Conservation (phyloP, 1,139 yeast species). For the Magnusiomyces magnusii region DNA sequence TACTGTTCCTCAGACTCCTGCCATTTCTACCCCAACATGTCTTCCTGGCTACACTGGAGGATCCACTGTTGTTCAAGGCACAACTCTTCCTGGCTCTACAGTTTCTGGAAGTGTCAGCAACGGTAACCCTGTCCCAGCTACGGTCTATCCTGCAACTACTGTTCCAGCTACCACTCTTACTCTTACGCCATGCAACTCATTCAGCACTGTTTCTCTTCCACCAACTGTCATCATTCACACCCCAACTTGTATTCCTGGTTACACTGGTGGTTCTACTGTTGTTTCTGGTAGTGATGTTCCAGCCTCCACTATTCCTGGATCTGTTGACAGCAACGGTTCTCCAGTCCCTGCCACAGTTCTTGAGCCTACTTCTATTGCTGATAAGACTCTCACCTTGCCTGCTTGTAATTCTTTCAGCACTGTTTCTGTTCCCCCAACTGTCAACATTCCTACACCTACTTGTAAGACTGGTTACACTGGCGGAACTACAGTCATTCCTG, state of each 20-base stretch:
- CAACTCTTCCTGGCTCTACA: not conserved
- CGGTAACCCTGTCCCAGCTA: constrained; percentile 2
- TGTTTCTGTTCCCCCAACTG: not conserved
- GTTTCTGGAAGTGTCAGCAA: constrained; percentile 1
- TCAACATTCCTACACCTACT: constrained; percentile 6
- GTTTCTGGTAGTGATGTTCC: not conserved
- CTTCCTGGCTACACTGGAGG: constrained; percentile 10
- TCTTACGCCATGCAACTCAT: constrained; percentile 3
- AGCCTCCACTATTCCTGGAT: constrained; percentile 1
- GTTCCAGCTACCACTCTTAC: constrained; percentile 9
- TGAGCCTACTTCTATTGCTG: constrained; percentile 8
- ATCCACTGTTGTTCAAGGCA: constrained; percentile 8
- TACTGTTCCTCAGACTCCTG: constrained; percentile 1
- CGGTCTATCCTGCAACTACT: not conserved
- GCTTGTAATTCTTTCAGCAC: constrained; percentile 7
- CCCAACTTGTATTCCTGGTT: constrained; percentile 10
- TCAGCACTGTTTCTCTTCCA: not conserved
- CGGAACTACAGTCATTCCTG: constrained; percentile 8
- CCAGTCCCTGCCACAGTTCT: constrained; percentile 8
- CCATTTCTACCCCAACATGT: constrained; percentile 7
- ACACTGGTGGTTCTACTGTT: constrained; percentile 8
- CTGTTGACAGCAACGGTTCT: not conserved
- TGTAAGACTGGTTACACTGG: constrained; percentile 3
- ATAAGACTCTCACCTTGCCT: constrained; percentile 7
- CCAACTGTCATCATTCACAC: not conserved